These are phyloP conservation scores for Penicillium polonicum DNA, from an alignment of 2,329 filamentous ascomycete genomes.

Conservation along the genomic window DNA sequence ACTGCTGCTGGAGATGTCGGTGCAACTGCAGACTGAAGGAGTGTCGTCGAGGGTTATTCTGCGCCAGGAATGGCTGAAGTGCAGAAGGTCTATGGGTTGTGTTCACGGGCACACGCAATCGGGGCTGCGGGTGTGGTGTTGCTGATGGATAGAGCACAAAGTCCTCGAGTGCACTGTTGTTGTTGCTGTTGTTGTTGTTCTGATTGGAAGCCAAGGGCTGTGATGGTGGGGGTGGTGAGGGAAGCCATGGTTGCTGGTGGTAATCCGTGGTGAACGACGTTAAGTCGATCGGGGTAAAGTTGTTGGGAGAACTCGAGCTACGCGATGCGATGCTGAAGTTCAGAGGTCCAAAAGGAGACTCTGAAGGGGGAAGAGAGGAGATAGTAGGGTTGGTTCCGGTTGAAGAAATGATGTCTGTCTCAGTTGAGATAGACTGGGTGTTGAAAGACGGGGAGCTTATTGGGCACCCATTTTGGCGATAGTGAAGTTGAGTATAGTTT, in stretches of 20 bases:
- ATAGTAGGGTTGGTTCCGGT: slow-evolving; percentile 29
- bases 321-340: slow-evolving; percentile 45
- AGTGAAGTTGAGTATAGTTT: slow-evolving; percentile 21
- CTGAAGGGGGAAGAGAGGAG: slow-evolving; percentile 39
- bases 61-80: slow-evolving; percentile 36
- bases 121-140: slow-evolving; percentile 34
- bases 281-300: slow-evolving; percentile 42
- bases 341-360: slow-evolving; percentile 49
- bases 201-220: slow-evolving; percentile 44
- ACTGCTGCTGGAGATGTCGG: slow-evolving; percentile 34
- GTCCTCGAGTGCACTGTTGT: slow-evolving; percentile 40
- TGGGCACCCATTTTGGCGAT: slow-evolving; percentile 41
- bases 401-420: slow-evolving; percentile 45
- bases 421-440: slow-evolving; percentile 37
- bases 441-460: slow-evolving; percentile 36
- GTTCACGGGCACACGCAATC: slow-evolving; percentile 37
- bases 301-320: slow-evolving; percentile 45
- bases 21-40: slow-evolving; percentile 40
- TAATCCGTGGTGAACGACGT: slow-evolving; percentile 52
- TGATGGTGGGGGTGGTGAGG: slow-evolving; percentile 44
- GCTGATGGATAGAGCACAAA: slow-evolving; percentile 46
- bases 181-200: slow-evolving; percentile 36
- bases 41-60: slow-evolving; percentile 37
- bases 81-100: slow-evolving; percentile 38
- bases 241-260: slow-evolving; percentile 49